Conservation (phyloP, 768 basidiomycete species). For the Agaricus bisporus region DNA sequence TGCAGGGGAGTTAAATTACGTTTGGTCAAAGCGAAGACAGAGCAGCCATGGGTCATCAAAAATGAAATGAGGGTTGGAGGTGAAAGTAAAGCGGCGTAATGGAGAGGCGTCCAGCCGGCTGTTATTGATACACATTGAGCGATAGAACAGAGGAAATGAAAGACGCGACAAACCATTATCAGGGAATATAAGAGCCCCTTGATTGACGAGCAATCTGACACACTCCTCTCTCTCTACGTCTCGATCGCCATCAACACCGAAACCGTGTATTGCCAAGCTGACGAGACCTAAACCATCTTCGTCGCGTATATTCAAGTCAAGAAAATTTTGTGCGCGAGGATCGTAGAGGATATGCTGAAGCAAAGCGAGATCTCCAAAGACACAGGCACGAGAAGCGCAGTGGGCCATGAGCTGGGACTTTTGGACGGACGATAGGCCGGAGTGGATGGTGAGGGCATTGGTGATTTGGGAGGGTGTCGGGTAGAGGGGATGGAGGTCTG, state of each 20-base stretch:
- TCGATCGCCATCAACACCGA: conserved; percentile 74
- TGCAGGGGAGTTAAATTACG: conserved; percentile 84
- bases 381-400: conserved; percentile 67
- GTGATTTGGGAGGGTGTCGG: conserved; percentile 61
- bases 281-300: conserved; percentile 83
- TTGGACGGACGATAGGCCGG: conserved; percentile 62
- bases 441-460: conserved; percentile 57
- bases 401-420: conserved; percentile 68
- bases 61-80: conserved; percentile 90
- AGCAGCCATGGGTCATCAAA: conserved; percentile 89
- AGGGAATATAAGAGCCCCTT: conserved; percentile 64
- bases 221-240: conserved; percentile 91
- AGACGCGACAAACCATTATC: conserved; percentile 53
- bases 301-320: conserved; percentile 69
- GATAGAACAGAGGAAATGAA: conserved; percentile 2
- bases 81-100: conserved; percentile 83
- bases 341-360: conserved; percentile 70
- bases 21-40: conserved; percentile 69
- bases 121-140: conserved; percentile 9
- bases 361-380: conserved; percentile 70
- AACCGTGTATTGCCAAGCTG: conserved; percentile 74
- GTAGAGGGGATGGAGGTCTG: conserved; percentile 75
- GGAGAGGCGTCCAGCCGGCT: conserved; percentile 96
- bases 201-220: conserved; percentile 70
- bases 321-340: conserved; percentile 53